Base-by-base conservation (phyloP, 2,329 filamentous ascomycete genomes). In the Rutstroemia sp. region DNA sequence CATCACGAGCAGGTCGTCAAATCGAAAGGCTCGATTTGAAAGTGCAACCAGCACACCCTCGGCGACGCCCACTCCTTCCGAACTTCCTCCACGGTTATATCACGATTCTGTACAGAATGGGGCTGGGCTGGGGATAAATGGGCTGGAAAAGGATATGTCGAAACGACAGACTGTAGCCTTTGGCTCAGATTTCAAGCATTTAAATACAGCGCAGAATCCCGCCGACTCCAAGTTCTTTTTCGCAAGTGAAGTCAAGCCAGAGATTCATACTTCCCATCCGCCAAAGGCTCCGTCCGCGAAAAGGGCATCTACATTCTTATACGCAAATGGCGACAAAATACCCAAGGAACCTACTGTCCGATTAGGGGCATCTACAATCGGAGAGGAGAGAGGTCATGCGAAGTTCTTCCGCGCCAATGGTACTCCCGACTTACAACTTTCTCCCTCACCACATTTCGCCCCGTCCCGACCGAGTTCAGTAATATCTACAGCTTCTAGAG, bases 211-310 rank as follows among this genome's bases (percentile, higher is more conserved):
- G 10, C 54, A 64, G 37, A 58, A 64, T 46, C 37, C 58, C 30
- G 60, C 51, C 19, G 78, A 81, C 51, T 73, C 86, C 53, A 92
- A 90, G 74, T 97, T 97, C 78, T 96, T 99, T 70, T 92, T 95
- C 69, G 94, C 92, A 27, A 89, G 85, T 69, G 89, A 96, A 64
- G 87, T 80, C 41, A 85, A 81, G 64, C 45, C 52, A 42, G 39
- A 53, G 9, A 47, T 14, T 47, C 41, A 55, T 14, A 37, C n/a
- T 38, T 41, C 44, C 12, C 44, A 50, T 8, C 44, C 41, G 19
- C 72, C 75, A 12, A 58, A 56, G 45, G 61, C 62, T 39, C 44
- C 62, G 16, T 39, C 51, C 39, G 16, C 60, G 45, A 63, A 62
- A 59, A 59, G 51, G 21, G 59, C 73, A 27, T 72, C 73, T 34